Conservation (phyloP, 768 basidiomycete species). For the Pholiota conissans region DNA sequence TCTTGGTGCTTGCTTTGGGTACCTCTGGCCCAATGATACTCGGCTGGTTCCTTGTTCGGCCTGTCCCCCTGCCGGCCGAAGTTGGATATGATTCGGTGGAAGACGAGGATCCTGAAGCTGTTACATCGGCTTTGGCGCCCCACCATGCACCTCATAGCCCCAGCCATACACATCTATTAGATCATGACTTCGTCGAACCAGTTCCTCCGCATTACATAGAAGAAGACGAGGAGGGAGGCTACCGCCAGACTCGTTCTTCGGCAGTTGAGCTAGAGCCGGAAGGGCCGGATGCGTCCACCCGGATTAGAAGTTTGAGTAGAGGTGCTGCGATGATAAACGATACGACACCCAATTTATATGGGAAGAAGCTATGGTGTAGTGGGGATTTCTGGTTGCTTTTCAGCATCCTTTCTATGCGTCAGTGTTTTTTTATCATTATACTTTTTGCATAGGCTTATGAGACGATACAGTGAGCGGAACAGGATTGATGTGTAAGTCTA, state of each 20-base stretch:
- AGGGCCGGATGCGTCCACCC: neutral
- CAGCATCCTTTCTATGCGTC: conserved; percentile 56
- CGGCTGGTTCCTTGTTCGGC: conserved; percentile 73
- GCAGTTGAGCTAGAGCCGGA: conserved; percentile 9
- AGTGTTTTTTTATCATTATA: conserved; percentile 21
- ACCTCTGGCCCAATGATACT: conserved; percentile 78
- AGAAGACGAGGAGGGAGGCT: neutral
- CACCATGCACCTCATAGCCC: conserved; percentile 11
- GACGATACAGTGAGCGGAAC: conserved; percentile 61
- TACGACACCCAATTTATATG: conserved; percentile 49
- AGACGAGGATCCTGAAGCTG: conserved; percentile 16
- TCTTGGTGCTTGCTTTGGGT: conserved; percentile 75
- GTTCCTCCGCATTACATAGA: conserved; percentile 16
- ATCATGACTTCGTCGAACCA: conserved; percentile 21
- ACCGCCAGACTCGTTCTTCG: conserved; percentile 2
- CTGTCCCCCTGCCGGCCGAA: conserved; percentile 56
- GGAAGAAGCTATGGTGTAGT: conserved; percentile 48
- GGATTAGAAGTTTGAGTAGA: conserved; percentile 22
- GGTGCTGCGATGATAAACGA: conserved; percentile 24
- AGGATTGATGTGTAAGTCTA: conserved; percentile 75
- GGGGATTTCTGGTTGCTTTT: conserved; percentile 69
- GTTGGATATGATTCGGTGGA: conserved; percentile 22
- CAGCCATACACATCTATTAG: conserved; percentile 22
- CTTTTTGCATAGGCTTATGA: neutral
- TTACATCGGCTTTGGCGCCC: conserved; percentile 13